Percentiles rank a stretch among this genome's conserved stretches.
These are phyloP conservation scores for Adiantum capillusveneris DNA, from an alignment of 75 land plant species.

Conservation along the genomic window DNA sequence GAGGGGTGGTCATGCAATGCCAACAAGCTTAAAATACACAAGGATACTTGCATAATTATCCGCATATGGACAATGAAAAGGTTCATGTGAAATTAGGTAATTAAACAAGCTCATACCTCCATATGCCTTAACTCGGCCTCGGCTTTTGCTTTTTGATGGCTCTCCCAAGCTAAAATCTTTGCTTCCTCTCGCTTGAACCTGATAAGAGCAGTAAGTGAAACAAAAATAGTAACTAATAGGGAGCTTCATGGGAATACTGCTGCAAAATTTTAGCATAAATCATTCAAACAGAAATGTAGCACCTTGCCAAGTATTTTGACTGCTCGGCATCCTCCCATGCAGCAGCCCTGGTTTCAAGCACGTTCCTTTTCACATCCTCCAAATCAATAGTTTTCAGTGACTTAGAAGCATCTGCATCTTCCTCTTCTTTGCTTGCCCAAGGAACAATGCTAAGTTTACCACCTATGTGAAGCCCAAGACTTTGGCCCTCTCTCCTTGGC, in stretches of 20 bases:
- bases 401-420: constrained; percentile 48
- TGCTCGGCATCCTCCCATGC: constrained; percentile 97
- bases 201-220: constrained; percentile 6
- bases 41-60: too few relatives aligned
- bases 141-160: constrained; percentile 64
- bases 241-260: background rate
- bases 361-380: constrained; percentile 36
- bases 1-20: too few relatives aligned
- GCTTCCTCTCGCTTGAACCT: constrained; percentile 82
- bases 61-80: too few relatives aligned
- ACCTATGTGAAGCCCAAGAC: too few relatives aligned
- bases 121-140: constrained; percentile 68
- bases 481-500: constrained; percentile 37
- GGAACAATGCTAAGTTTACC: constrained; percentile 36
- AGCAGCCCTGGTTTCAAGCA: constrained; percentile 57
- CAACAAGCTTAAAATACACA: too few relatives aligned
- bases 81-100: too few relatives aligned
- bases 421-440: constrained; percentile 71
- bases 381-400: constrained; percentile 32
- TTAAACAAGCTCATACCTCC: too few relatives aligned
- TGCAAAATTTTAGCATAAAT: too few relatives aligned
- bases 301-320: constrained; percentile 86
- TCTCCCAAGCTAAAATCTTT: constrained; percentile 89
- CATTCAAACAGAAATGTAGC: background rate
- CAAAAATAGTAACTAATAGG: background rate